Evolutionary conservation across 352 stramenopile species (phyloP).

Genomic region (Phytopythium delawarense): DNA sequence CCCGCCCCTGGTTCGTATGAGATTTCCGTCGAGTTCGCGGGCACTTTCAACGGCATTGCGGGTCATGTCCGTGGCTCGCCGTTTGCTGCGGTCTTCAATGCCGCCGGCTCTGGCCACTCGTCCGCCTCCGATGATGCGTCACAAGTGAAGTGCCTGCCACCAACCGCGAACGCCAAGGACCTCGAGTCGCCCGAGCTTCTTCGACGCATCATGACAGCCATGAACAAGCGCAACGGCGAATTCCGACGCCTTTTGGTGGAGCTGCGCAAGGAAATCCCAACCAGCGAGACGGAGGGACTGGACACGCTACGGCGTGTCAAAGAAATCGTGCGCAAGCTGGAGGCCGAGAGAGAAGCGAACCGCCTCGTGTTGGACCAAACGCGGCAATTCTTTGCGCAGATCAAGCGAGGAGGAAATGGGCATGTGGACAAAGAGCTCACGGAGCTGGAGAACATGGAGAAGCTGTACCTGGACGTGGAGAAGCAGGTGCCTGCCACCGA

Average conservation of each 20-base stretch:
- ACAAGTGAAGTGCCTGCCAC: constrained; percentile 67
- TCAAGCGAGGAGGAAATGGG: constrained; percentile 66
- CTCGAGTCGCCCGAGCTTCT: constrained; percentile 71
- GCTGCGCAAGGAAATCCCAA: constrained; percentile 79
- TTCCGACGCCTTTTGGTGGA: constrained; percentile 78
- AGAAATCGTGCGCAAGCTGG: constrained; percentile 80
- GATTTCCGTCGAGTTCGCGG: constrained; percentile 89
- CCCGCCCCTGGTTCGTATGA: constrained; percentile 78
- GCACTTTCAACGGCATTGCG: constrained; percentile 91
- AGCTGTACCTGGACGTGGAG: constrained; percentile 73
- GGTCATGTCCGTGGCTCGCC: constrained; percentile 93
- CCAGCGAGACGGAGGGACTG: constrained; percentile 70
- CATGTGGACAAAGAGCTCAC: constrained; percentile 82
- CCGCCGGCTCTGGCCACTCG: constrained; percentile 20
- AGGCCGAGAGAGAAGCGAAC: constrained; percentile 64
- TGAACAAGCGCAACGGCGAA: constrained; percentile 84
- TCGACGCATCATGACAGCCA: constrained; percentile 65
- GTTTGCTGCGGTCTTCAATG: constrained; percentile 56
- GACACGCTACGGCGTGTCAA: constrained; percentile 81
- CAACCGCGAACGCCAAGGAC: constrained; percentile 62
- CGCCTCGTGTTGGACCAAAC: constrained; percentile 74
- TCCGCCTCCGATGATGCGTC: constrained; percentile 55
- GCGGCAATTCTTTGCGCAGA: constrained; percentile 66
- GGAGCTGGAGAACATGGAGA: constrained; percentile 83
- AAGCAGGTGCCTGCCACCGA: constrained; percentile 77